Base-by-base conservation (phyloP, 768 basidiomycete genomes). In the Solioccasus polychromus region DNA sequence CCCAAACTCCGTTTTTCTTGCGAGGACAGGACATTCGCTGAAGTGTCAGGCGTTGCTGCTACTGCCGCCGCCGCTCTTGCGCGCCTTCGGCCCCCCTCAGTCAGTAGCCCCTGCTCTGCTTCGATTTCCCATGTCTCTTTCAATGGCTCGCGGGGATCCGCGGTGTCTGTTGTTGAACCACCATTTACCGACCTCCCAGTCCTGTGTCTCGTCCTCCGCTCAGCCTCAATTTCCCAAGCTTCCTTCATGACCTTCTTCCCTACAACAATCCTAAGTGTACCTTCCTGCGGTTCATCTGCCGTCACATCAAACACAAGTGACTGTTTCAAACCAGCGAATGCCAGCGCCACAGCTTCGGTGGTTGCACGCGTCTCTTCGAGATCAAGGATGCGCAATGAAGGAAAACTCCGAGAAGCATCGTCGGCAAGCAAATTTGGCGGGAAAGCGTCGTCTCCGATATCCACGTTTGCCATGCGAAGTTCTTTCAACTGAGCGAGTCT, bases 121-220 rank as follows among this genome's bases (percentile, higher is more conserved):
- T 88, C 86, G 24, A 85, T 73, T 53, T 90, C 88, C 87, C 87
- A 89, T n/a, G 73, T 61, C 57, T 89, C 88, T 57, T 85, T 88
- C 10, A 71, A 56, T 0, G 74, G 63, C 34, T 70, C 73, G 25
- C 8, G 37, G 29, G 8, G 44, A 34, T 46, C 35, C n/a, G 15
- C 5, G 11, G 30, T n/a, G 23, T 25, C 20, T 32, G 48, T 26
- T 19, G 30, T 36, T 23, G 45, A n/a, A 15, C 31, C 39, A 10
- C 42, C 46, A 49, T 57, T 55, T 61, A 19, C 61, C 42, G 68
- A 63, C 39, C 65, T 69, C 23, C 62, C 68, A 35, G 53, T 62
- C 28, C 71, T 72, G n/a, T 61, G 62, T 44, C 73, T 77, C 4
- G 69, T 55, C 36, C 75, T 72, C 39, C 71, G 68, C 56, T 92